A percentile compares a stretch with the other conserved stretches of the same genome.
phyloP scores from a whole-genome alignment of 805 yeast genomes.

The Saccharomycopsis guyanensis region DNA sequence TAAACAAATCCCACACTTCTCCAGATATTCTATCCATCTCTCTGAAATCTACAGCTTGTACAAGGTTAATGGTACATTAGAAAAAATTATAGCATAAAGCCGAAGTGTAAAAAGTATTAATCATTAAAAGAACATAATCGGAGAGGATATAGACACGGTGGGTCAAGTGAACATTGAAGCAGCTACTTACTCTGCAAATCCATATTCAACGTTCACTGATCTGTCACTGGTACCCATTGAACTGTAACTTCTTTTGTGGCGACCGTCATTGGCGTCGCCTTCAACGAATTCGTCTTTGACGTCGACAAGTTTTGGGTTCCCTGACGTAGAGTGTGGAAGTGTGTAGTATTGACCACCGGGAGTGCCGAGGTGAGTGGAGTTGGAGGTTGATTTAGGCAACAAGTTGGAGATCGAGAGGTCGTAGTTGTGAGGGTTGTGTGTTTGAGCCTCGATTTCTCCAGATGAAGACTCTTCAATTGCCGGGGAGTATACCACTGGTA shows the following conservation, averaged over 20 bases:
- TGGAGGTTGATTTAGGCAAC: not conserved
- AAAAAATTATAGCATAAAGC: too few species aligned
- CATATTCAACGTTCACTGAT: slow-evolving; percentile 5
- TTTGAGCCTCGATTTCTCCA: not conserved
- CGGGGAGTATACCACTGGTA: slow-evolving; percentile 17
- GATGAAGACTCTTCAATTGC: not conserved
- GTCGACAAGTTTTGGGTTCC: slow-evolving; percentile 3
- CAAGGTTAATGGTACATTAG: too few species aligned
- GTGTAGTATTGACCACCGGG: not conserved
- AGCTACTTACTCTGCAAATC: not conserved
- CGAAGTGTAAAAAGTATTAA: too few species aligned
- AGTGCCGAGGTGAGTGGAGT: not conserved
- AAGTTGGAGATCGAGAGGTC: slow-evolving; percentile 2
- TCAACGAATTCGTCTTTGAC: slow-evolving; percentile 22
- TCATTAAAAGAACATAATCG: too few species aligned
- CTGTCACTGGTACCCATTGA: slow-evolving; percentile 10
- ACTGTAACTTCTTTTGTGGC: slow-evolving; percentile 28
- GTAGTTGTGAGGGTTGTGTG: slow-evolving; percentile 1
- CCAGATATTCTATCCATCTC: too few species aligned
- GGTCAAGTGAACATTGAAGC: not conserved
- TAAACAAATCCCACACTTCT: too few species aligned
- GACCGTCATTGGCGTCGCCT: slow-evolving; percentile 22
- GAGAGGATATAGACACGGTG: too few species aligned
- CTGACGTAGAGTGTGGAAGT: not conserved
- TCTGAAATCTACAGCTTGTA: too few species aligned